Evolutionary conservation across 768 basidiomycete species (phyloP), one percentile per base, ranked within the genome.

Genomic region (Trametopsis cervina): DNA sequence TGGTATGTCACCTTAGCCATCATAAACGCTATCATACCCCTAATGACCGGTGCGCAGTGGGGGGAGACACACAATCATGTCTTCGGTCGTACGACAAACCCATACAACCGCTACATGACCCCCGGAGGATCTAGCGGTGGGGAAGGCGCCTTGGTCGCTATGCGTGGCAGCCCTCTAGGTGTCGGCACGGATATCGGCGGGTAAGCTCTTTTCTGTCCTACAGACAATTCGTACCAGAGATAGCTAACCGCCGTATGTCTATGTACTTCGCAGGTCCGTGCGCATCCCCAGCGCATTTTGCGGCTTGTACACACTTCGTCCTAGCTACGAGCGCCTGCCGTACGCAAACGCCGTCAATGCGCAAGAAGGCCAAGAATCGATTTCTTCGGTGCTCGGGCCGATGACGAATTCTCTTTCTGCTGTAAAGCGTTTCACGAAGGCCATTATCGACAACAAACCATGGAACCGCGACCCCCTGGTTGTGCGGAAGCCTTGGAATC

Each of bases 101-200:
- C 90, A 0, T 68, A 73, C 59, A 89, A 91, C 59, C 76, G 83
- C 9, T 71, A 72, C 15, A 68, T 89, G 40, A 89, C 85, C 4
- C 66, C 71, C 4, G 89, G 90, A 10, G 91, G 91, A 1, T 91
- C 88, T 0, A 87, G 84, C 2, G 91, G 91, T 4, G 91, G 90
- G 26, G 91, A 93, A 67, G 85, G 85, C 36, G 86, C 89, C 1
- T 72, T 93, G 5, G 56, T 91, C 37, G 81, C 80, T 59, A 55
- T 71, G 61, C 69, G 60, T 46, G 76, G 77, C 26, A 68, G 67
- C 26, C 66, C 69, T 2, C 37, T 77, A 51, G 85, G 89, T 23
- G 76, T 89, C 10, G 89, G 89, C 37, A 84, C 89, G 21, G 89
- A 91, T 60, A 77, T 90, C 49, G 85, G 83, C 57, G 85, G 87